Percentiles rank a stretch among this genome's conserved stretches.
These are phyloP conservation scores for Boletus pseudopeckii DNA, from an alignment of 768 basidiomycete genomes.

Conservation along the genomic window DNA sequence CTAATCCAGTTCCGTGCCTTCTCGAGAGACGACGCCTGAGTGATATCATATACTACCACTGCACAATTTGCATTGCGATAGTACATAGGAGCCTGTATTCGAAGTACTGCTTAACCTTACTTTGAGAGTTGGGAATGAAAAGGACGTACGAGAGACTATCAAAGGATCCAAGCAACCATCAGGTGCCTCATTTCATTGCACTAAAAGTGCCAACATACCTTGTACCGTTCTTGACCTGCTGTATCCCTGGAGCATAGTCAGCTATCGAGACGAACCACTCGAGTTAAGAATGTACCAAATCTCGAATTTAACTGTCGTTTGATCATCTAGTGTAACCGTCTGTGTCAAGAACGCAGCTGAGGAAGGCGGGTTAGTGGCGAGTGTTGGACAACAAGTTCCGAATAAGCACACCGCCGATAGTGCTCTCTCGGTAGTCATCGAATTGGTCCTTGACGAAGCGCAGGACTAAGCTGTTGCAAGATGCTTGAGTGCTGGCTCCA, in stretches of 20 bases:
- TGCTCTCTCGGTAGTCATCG: constrained; percentile 93
- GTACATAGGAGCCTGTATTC: constrained; percentile 83
- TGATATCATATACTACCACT: constrained; percentile 96
- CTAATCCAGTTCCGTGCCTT: constrained; percentile 96
- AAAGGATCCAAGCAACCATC: neutral
- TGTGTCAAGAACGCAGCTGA: constrained; percentile 98
- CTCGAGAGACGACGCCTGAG: constrained; percentile 84
- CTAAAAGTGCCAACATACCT: constrained; percentile 42
- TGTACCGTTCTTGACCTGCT: constrained; percentile 93
- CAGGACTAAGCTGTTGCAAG: constrained; percentile 70
- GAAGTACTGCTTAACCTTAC: constrained; percentile 3
- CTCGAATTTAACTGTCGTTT: constrained; percentile 94
- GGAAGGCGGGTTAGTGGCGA: constrained; percentile 16
- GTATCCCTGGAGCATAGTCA: constrained; percentile 66
- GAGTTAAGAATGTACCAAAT: constrained; percentile 67
- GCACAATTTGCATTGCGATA: constrained; percentile 94
- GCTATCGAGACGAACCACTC: neutral
- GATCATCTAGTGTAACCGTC: constrained; percentile 86
- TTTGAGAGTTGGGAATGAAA: neutral
- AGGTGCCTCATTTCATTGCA: neutral
- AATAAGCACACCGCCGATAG: constrained; percentile 70
- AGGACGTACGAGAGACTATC: constrained; percentile 46
- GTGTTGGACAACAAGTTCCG: neutral
- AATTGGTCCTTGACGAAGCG: constrained; percentile 97
- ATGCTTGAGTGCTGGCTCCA: constrained; percentile 24